Conservation (phyloP, 1,284 basidiomycete genomes). For the Volvariella volvacea region DNA sequence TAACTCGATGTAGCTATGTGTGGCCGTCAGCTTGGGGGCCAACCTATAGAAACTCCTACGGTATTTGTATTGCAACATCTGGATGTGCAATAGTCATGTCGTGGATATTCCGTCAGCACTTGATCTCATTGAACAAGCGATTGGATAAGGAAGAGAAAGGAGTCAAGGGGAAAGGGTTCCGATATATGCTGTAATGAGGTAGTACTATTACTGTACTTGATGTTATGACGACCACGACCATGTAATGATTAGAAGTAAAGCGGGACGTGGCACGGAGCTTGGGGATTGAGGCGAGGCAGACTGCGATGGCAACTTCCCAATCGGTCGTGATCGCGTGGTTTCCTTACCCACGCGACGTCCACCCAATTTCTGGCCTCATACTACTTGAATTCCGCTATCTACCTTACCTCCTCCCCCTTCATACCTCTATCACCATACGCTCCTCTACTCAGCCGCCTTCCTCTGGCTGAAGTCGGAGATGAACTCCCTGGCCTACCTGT, state of each 20-base stretch:
- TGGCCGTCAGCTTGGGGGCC: constrained; percentile 36
- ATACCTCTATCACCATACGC: too few species aligned
- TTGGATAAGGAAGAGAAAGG: constrained; percentile 26
- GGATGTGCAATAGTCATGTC: constrained; percentile 45
- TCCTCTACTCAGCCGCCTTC: too few species aligned
- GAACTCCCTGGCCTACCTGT: constrained; percentile 67
- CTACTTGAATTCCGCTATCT: constrained; percentile 5
- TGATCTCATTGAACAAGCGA: constrained; percentile 9
- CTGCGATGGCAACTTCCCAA: neutral
- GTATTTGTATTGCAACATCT: constrained; percentile 29
- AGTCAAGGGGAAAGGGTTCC: constrained; percentile 25
- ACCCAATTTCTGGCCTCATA: too few species aligned
- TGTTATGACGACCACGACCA: constrained; percentile 2
- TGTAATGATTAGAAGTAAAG: too few species aligned
- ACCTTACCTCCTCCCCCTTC: too few species aligned
- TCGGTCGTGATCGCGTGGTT: too few species aligned
- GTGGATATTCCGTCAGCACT: constrained; percentile 30
- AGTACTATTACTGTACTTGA: neutral
- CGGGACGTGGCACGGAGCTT: neutral
- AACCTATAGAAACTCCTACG: constrained; percentile 31
- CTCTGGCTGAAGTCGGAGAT: constrained; percentile 25
- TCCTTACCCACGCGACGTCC: too few species aligned
- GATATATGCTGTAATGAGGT: constrained; percentile 26
- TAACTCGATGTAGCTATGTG: constrained; percentile 30
- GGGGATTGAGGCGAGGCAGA: neutral